Evolutionary conservation across 768 basidiomycete species (phyloP).

Genomic region (Pleurotus tuoliensis): DNA sequence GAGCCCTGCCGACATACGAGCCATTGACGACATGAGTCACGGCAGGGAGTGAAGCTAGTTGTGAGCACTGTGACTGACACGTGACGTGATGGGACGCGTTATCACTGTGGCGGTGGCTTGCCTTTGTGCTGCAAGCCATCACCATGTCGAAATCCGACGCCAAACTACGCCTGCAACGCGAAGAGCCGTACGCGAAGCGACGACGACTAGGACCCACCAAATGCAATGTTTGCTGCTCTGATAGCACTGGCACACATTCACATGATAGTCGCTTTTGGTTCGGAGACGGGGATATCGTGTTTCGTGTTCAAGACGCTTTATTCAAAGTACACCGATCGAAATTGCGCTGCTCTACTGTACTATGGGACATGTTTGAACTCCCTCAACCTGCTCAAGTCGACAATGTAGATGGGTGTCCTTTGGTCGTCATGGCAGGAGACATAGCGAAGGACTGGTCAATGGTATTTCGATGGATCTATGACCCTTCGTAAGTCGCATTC

Average conservation of each 20-base stretch:
- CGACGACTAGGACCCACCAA: not conserved
- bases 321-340: constrained; percentile 23
- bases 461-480: constrained; percentile 28
- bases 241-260: not conserved
- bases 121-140: not conserved
- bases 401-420: constrained; percentile 25
- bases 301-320: constrained; percentile 20
- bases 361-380: constrained; percentile 31
- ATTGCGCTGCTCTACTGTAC: constrained; percentile 21
- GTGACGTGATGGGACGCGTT: too few relatives aligned
- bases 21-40: not conserved
- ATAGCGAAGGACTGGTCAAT: constrained; percentile 24
- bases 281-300: constrained; percentile 30
- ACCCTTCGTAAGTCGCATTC: constrained; percentile 21
- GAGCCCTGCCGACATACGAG: not conserved
- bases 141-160: not conserved
- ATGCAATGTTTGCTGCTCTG: not conserved
- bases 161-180: not conserved
- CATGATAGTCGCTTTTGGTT: constrained; percentile 20
- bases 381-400: constrained; percentile 27
- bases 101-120: too few relatives aligned
- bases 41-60: not conserved
- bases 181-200: not conserved
- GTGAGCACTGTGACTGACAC: too few relatives aligned
- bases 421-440: constrained; percentile 21